phyloP scores from a whole-genome alignment of 306 rosid genomes.

The Dalbergia oliveri region DNA sequence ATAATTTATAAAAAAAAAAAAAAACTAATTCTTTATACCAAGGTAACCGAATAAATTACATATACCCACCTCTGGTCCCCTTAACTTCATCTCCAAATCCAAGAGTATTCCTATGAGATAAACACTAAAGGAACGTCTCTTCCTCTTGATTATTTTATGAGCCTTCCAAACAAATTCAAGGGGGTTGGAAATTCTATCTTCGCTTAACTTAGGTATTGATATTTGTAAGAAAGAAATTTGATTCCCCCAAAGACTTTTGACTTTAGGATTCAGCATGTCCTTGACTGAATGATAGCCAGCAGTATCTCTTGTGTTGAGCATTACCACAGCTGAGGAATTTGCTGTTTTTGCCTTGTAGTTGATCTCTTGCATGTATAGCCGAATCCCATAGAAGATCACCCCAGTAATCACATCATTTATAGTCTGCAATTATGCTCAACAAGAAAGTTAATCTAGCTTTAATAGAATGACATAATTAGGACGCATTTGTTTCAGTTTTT shows the following conservation, averaged over 20 bases:
- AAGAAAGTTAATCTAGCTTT: background rate
- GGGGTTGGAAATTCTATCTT: constrained; percentile 52
- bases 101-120: constrained; percentile 44
- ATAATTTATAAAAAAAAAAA: no score
- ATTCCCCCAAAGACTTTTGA: constrained; percentile 64
- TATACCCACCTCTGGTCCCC: constrained; percentile 60
- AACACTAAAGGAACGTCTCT: constrained; percentile 56
- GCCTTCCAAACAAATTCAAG: constrained; percentile 60
- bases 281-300: constrained; percentile 54
- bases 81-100: constrained; percentile 56
- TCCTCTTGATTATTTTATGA: constrained; percentile 49
- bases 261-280: constrained; percentile 58
- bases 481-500: no score
- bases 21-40: background rate
- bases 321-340: constrained; percentile 57
- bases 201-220: constrained; percentile 56
- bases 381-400: constrained; percentile 53
- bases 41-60: background rate
- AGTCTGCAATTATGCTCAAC: constrained; percentile 47
- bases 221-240: constrained; percentile 52
- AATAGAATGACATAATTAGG: no score
- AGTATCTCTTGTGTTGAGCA: constrained; percentile 64
- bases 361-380: constrained; percentile 66
- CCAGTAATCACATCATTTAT: constrained; percentile 65
- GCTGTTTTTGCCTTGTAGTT: constrained; percentile 42